Conservation (phyloP, 2,329 filamentous ascomycete species). For the Didymella segeticola region DNA sequence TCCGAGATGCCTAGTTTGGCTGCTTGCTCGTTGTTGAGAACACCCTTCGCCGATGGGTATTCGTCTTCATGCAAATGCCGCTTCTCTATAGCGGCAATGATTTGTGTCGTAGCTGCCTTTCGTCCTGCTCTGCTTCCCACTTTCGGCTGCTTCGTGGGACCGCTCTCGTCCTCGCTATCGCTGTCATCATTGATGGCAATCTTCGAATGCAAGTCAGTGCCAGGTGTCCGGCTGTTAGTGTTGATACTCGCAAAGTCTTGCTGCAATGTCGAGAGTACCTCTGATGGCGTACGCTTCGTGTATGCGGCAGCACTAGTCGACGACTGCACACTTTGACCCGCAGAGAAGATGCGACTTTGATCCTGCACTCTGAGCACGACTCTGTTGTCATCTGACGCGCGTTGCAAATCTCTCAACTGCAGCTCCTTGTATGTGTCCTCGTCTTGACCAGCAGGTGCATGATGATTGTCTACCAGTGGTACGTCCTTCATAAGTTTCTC, state of each 20-base stretch:
- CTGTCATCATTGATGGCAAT: conserved; percentile 74
- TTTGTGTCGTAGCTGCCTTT: conserved; percentile 67
- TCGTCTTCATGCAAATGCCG: conserved; percentile 64
- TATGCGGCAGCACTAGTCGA: conserved; percentile 64
- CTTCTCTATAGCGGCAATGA: conserved; percentile 69
- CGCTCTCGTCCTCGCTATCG: conserved; percentile 63
- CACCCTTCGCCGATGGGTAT: conserved; percentile 31
- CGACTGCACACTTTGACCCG: conserved; percentile 51
- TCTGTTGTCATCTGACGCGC: conserved; percentile 74
- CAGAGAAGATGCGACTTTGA: conserved; percentile 80
- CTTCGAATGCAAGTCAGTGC: conserved; percentile 63
- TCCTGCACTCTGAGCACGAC: conserved; percentile 89
- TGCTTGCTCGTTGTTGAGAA: conserved; percentile 38
- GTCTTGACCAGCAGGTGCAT: conserved; percentile 70
- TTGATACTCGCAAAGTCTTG: conserved; percentile 63
- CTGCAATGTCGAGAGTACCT: conserved; percentile 71
- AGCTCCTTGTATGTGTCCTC: conserved; percentile 78
- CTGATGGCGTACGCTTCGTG: conserved; percentile 71
- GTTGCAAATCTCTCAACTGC: conserved; percentile 79
- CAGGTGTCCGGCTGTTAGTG: conserved; percentile 44
- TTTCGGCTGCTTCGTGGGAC: conserved; percentile 63
- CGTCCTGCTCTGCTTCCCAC: conserved; percentile 75
- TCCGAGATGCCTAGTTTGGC: conserved; percentile 46
- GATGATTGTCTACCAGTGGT: conserved; percentile 74
- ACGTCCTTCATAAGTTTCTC: conserved; percentile 94